Evolutionary conservation across 2,329 filamentous ascomycete genomes (phyloP).

Genomic region (Aphanocladium album): DNA sequence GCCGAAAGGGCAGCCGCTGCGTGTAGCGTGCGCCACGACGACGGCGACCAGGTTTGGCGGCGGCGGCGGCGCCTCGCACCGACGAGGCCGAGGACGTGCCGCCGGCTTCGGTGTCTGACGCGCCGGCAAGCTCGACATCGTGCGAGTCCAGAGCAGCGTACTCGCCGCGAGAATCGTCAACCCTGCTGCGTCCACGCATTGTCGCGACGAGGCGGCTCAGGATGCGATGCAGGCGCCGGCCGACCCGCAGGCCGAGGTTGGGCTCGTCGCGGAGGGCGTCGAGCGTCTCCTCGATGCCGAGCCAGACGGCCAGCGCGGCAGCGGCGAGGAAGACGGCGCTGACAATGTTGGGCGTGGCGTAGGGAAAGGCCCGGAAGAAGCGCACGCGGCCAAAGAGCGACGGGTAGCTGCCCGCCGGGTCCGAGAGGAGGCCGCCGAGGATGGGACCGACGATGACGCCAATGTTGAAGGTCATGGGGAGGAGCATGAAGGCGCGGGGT

Average conservation of each 20-base stretch:
- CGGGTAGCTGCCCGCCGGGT: conserved; percentile 57
- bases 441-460: conserved; percentile 69
- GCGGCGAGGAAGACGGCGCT: conserved; percentile 43
- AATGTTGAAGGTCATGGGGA: conserved; percentile 69
- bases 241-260: conserved; percentile 39
- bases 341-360: conserved; percentile 50
- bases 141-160: conserved; percentile 22
- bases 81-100: not conserved
- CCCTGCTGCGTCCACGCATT: not conserved
- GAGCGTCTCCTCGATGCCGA: conserved; percentile 50
- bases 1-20: conserved; percentile 45
- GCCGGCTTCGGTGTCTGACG: conserved; percentile 1
- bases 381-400: conserved; percentile 41
- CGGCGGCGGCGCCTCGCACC: not conserved
- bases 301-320: conserved; percentile 40
- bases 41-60: not conserved
- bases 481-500: conserved; percentile 66
- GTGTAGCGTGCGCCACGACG: conserved; percentile 33
- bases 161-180: conserved; percentile 6
- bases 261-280: conserved; percentile 34
- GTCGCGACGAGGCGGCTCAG: conserved; percentile 22
- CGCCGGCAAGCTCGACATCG: conserved; percentile 20
- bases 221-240: conserved; percentile 28
- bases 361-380: conserved; percentile 47
- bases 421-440: conserved; percentile 62